Percentiles rank a stretch among this genome's conserved stretches.
phyloP scores from a whole-genome alignment of 352 stramenopile genomes.

The Pythium utonaiense region DNA sequence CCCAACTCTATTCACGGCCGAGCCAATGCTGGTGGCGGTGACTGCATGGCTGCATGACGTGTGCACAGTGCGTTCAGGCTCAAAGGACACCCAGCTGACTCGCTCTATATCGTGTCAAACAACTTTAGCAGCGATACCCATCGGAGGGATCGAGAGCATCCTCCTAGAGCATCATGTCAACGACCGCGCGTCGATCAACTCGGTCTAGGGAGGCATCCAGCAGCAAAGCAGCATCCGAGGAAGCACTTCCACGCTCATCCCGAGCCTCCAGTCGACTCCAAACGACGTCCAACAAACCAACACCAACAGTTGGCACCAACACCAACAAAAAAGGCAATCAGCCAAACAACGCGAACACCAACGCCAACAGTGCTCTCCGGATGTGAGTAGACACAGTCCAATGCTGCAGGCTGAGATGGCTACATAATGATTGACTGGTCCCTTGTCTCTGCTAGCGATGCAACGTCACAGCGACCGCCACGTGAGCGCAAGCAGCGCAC shows the following conservation, averaged over 20 bases:
- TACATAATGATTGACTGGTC: background rate
- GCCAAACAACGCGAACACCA: too few relatives aligned
- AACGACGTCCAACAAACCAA: background rate
- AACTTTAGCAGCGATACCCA: background rate
- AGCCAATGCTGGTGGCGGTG: background rate
- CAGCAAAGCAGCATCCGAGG: background rate
- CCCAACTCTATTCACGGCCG: background rate
- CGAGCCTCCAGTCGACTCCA: background rate
- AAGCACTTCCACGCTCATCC: too few relatives aligned
- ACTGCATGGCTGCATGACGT: too few relatives aligned
- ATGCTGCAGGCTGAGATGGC: background rate
- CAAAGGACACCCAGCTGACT: background rate
- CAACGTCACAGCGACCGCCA: background rate
- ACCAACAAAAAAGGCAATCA: conserved; percentile 2
- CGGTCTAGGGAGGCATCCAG: background rate
- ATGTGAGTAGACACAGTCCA: conserved; percentile 1
- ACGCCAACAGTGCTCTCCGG: background rate
- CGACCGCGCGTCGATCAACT: background rate
- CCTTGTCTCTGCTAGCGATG: background rate
- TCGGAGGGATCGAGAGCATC: background rate
- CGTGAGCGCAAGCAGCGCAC: conserved; percentile 24
- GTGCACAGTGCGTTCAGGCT: too few relatives aligned
- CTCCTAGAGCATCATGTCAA: background rate
- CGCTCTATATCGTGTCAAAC: background rate
- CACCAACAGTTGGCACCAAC: background rate